Base-by-base conservation (phyloP, 768 basidiomycete species). In the Lactarius hengduanensis region DNA sequence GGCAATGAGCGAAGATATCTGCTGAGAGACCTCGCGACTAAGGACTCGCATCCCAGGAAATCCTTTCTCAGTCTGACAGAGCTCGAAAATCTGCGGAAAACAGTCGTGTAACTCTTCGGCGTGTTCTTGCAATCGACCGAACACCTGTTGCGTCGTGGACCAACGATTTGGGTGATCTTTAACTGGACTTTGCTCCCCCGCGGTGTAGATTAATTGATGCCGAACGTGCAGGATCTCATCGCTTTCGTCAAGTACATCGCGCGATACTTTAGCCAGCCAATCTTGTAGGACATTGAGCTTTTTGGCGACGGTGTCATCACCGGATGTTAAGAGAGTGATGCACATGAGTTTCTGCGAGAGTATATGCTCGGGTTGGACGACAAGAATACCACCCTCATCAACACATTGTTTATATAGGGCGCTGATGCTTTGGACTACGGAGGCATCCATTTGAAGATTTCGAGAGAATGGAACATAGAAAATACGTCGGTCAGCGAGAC, bases 341-440 rank as follows among this genome's bases (percentile, higher is more conserved):
- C 74, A 77, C 77, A 82, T 79, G 15, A 86, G 74, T 65, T 78
- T 77, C 64, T 82, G 80, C 0, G 84, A 85, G 2, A 86, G 75
- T n/a, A 84, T 74, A 40, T 86, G 82, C 45, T 85, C 84, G 0
- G 84, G 84, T 59, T 86, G 84, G 13, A 75, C 64, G 0, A 86
- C 74, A 13, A 84, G 71, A 26, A 85, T 68, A 0, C 84, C 84
- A 15, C 76, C 72, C 15, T 71, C 72, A 0, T 59, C 61, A 67
- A 74, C 75, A 63, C 85, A 85, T 41, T 76, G 75, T 40, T 72
- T 62, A 66, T 80, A 76, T 4, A 84, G 55, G 5, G 57, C 41
- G 6, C 64, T 69, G 11, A 84, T 75, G 7, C 56, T 43, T 4
- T 57, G 28, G 0, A 68, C 32, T 7, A 74, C 67, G 57, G 73